phyloP scores from a whole-genome alignment of 768 basidiomycete genomes.

The Clitopilus hobsonii region DNA sequence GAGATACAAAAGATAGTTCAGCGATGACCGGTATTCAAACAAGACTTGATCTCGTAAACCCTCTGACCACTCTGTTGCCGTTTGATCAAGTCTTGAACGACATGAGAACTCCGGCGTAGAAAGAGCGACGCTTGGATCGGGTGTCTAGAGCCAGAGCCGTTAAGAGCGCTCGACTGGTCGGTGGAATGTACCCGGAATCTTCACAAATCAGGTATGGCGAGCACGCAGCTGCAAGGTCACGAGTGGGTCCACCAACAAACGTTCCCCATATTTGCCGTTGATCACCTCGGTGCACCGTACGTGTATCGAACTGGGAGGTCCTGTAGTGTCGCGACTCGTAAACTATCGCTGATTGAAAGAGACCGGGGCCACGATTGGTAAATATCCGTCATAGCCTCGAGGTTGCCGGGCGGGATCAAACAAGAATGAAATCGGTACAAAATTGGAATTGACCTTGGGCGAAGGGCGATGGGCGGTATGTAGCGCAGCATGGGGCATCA shows the following conservation, averaged over 20 bases:
- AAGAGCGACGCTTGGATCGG: not conserved
- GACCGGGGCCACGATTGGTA: no score
- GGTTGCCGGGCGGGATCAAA: no score
- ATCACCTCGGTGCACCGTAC: no score
- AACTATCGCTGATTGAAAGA: no score
- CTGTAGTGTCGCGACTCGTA: not conserved
- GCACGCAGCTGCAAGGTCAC: not conserved
- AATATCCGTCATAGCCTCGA: no score
- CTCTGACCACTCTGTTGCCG: not conserved
- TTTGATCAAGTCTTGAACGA: not conserved
- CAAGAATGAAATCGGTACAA: no score
- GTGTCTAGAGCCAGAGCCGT: not conserved
- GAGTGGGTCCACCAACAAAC: not conserved
- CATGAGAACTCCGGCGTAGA: not conserved
- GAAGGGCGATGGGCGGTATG: no score
- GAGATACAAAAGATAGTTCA: no score
- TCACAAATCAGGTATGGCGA: no score
- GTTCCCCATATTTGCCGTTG: slow-evolving; percentile 25
- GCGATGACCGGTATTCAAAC: not conserved
- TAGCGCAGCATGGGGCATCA: no score
- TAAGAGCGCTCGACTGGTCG: not conserved
- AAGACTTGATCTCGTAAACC: not conserved
- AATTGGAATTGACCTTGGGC: no score
- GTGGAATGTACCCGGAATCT: not conserved
- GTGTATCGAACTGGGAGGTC: not conserved